These are phyloP conservation scores for Daucus carota DNA, from an alignment of 129 eudicot species.

Conservation along the genomic window DH1_v3.0 NC_030381.2:54737001-54737500, in stretches of 20 bases:
- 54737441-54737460: background rate
- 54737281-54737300: background rate
- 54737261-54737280: background rate
- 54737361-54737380: background rate
- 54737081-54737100: conserved; percentile 76
- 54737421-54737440: background rate
- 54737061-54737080: conserved; percentile 98
- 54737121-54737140: too few species aligned
- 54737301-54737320: background rate
- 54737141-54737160: background rate
- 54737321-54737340: background rate
- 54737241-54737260: background rate
- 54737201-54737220: background rate
- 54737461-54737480: background rate
- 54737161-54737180: background rate
- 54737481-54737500: conserved; percentile 14
- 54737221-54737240: background rate
- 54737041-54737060: conserved; percentile 70
- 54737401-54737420: background rate
- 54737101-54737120: conserved; percentile 6
- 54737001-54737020: conserved; percentile 76
- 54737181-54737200: background rate
- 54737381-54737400: background rate
- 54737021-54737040: conserved; percentile 88
- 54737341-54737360: background rate